Conservation (phyloP, 768 basidiomycete genomes). For the Rhizopogon roseolus region DNA sequence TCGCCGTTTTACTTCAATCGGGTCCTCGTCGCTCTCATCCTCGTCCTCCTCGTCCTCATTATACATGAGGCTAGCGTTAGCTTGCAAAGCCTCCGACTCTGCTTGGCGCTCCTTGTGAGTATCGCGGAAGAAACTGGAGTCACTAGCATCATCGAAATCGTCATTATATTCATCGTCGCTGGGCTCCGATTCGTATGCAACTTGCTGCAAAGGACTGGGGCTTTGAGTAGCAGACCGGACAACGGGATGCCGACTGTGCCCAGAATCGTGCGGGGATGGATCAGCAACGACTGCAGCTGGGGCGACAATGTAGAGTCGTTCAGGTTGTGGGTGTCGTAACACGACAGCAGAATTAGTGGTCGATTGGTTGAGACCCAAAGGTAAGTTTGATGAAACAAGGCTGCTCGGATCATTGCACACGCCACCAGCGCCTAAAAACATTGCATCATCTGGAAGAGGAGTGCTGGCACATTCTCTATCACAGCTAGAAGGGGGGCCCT, state of each 20-base stretch:
- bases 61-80: constrained; percentile 30
- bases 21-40: constrained; percentile 34
- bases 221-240: constrained; percentile 31
- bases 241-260: constrained; percentile 15
- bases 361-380: constrained; percentile 24
- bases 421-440: constrained; percentile 50
- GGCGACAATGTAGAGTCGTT: constrained; percentile 18
- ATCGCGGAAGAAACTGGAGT: constrained; percentile 30
- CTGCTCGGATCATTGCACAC: constrained; percentile 26
- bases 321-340: constrained; percentile 27
- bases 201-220: constrained; percentile 34
- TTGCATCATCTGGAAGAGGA: constrained; percentile 38
- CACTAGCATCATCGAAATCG: constrained; percentile 24
- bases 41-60: constrained; percentile 24
- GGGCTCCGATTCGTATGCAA: constrained; percentile 26
- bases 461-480: constrained; percentile 15
- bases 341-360: constrained; percentile 12
- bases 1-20: constrained; percentile 31
- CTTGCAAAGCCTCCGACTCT: constrained; percentile 18
- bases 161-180: constrained; percentile 23
- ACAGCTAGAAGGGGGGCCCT: constrained; percentile 21
- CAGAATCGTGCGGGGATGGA: constrained; percentile 15
- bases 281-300: constrained; percentile 20
- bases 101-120: constrained; percentile 19
- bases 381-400: constrained; percentile 27